A percentile compares a stretch with the other conserved stretches of the same genome.
These are phyloP conservation scores for Agroathelia rolfsii DNA, from an alignment of 1,284 basidiomycete species.

Conservation along the genomic window DNA sequence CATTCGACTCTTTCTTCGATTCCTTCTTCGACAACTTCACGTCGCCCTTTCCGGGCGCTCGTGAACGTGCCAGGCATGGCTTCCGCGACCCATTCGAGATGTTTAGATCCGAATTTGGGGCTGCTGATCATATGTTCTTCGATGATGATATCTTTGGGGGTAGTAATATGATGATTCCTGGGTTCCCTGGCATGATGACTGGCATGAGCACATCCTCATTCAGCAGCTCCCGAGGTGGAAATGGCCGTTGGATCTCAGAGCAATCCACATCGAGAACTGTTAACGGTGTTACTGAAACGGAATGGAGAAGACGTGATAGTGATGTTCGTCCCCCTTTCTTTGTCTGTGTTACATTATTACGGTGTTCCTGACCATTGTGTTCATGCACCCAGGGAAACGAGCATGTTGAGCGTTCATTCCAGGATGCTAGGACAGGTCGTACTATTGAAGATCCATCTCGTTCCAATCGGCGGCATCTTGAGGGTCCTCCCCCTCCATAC, in stretches of 20 bases:
- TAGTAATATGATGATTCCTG: slow-evolving; percentile 7
- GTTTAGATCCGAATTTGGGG: slow-evolving; percentile 59
- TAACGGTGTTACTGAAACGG: slow-evolving; percentile 56
- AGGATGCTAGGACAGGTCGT: slow-evolving; percentile 53
- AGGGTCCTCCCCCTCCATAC: too few relatives aligned
- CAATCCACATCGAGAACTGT: slow-evolving; percentile 42
- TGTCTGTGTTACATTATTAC: slow-evolving; percentile 9
- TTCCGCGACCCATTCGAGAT: slow-evolving; percentile 68
- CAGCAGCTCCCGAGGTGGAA: slow-evolving; percentile 12
- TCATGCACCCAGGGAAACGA: slow-evolving; percentile 50
- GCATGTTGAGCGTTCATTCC: slow-evolving; percentile 51
- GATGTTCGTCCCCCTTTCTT: slow-evolving; percentile 28
- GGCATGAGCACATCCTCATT: slow-evolving; percentile 2
- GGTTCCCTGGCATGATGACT: slow-evolving; percentile 12
- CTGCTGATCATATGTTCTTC: slow-evolving; percentile 26
- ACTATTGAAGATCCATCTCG: too few relatives aligned
- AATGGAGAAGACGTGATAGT: slow-evolving; percentile 45
- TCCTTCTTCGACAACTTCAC: slow-evolving; percentile 21
- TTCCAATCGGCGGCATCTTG: too few relatives aligned
- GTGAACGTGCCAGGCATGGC: slow-evolving; percentile 8
- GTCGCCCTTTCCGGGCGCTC: slow-evolving; percentile 21
- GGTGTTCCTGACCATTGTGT: slow-evolving; percentile 6
- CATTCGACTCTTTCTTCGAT: slow-evolving; percentile 20
- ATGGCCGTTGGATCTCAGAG: slow-evolving; percentile 38
- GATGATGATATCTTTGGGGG: slow-evolving; percentile 4